Percentiles rank a stretch among this genome's conserved stretches.
Conservation (phyloP, 2,329 filamentous ascomycete species). For the Pseudogymnoascus sp. region DNA sequence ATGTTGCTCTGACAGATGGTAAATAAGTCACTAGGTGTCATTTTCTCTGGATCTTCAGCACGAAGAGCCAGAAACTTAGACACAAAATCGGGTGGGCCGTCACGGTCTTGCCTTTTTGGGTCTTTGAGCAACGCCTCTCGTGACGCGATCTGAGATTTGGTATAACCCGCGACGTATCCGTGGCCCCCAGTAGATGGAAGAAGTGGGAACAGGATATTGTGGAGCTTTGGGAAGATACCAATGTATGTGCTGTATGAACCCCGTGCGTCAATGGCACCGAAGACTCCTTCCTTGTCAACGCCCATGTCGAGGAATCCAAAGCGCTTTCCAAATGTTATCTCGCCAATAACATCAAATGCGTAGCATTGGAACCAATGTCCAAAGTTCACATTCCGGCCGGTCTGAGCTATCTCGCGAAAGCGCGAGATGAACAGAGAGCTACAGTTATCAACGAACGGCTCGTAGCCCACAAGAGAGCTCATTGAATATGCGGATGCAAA, state of each 20-base stretch:
- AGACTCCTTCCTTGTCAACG: conserved; percentile 38
- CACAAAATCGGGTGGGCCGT: conserved; percentile 32
- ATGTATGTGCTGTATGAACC: conserved; percentile 34
- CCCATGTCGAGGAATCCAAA: conserved; percentile 32
- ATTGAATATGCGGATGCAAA: conserved; percentile 42
- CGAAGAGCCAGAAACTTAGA: conserved; percentile 37
- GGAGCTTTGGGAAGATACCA: conserved; percentile 32
- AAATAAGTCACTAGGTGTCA: conserved; percentile 28
- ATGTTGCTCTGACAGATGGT: conserved; percentile 21
- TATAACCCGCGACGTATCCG: conserved; percentile 18
- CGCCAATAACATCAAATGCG: conserved; percentile 31
- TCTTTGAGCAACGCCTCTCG: conserved; percentile 16
- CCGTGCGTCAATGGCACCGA: conserved; percentile 32
- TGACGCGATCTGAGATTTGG: conserved; percentile 17
- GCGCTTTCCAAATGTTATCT: conserved; percentile 29
- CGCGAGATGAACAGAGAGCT: conserved; percentile 33
- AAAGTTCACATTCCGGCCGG: conserved; percentile 28
- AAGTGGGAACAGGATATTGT: conserved; percentile 29
- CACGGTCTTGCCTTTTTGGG: conserved; percentile 11
- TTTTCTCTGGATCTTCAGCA: conserved; percentile 27
- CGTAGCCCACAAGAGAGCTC: conserved; percentile 41
- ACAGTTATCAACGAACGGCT: conserved; percentile 42
- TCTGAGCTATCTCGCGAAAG: conserved; percentile 24
- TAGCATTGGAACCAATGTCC: conserved; percentile 35
- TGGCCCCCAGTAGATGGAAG: conserved; percentile 19